Percentiles rank a stretch among this genome's conserved stretches.
phyloP scores from a whole-genome alignment of 305 asterid genomes.

The Rubia balearica region DNA sequence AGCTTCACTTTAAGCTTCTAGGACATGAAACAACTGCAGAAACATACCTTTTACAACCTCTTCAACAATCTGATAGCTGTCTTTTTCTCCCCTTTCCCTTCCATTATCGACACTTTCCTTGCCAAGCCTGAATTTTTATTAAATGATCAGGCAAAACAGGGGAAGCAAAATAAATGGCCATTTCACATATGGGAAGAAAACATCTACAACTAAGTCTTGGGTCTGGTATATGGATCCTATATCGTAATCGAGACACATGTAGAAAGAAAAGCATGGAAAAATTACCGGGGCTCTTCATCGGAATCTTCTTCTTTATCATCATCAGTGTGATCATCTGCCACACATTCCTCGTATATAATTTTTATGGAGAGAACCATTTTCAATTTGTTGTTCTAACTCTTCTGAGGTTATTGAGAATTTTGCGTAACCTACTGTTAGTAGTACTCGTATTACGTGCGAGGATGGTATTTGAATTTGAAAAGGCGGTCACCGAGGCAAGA shows the following conservation, averaged over 20 bases:
- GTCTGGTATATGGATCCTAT: background rate
- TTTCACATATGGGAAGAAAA: too few relatives aligned
- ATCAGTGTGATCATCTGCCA: background rate
- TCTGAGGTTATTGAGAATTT: background rate
- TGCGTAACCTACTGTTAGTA: background rate
- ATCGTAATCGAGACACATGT: background rate
- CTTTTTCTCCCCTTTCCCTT: conserved; percentile 39
- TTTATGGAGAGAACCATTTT: background rate
- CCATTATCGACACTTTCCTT: conserved; percentile 22
- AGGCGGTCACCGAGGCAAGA: too few relatives aligned
- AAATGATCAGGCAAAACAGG: background rate
- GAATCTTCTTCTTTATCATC: background rate
- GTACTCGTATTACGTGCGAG: background rate
- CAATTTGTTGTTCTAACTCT: background rate
- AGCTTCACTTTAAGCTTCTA: too few relatives aligned
- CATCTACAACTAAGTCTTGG: background rate
- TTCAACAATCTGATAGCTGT: conserved; percentile 38
- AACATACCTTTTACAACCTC: conserved; percentile 49
- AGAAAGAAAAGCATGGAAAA: too few relatives aligned
- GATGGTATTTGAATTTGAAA: background rate
- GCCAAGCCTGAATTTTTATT: conserved; percentile 17
- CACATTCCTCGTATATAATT: background rate
- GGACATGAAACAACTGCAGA: background rate
- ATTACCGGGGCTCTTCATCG: background rate
- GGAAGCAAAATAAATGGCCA: background rate